Base-by-base conservation (phyloP, 805 yeast genomes). In the Phaffomyces thermotolerans region DNA sequence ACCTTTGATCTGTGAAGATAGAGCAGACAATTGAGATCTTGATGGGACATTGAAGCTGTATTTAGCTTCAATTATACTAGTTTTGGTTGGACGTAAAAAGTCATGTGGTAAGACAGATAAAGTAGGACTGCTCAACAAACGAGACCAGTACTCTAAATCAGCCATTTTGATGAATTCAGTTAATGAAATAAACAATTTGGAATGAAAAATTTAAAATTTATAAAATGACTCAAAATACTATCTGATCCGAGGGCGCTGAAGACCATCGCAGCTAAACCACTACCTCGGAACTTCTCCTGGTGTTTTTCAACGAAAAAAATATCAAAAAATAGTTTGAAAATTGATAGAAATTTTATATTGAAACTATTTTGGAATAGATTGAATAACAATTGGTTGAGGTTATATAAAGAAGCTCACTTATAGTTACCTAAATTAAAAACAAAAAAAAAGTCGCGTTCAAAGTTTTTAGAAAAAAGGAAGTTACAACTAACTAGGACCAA, bases 71-170 rank as follows among this genome's bases (percentile, higher is more conserved):
- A 81, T 80, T 8, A 79, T 71, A 47, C 78, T 79, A 50, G 79
- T 80, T 45, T 77, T 78, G 18, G 79, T 66, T 2, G 95, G 95
- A 58, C 84, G 79, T 50, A 84, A 78, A 62, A 75, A 91, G 64
- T 91, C 98, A 48, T 84, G 83, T 14, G 98, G 97, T 42, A 91
- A 71, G 31, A 83, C 87, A 46, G 95, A 86, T 43, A 90, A 69
- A 1, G 97, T 88, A 41, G 95, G 90, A 54, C 76, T 81, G 53
- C 82, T 83, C 63, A 88, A 73, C 45, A 73, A 67, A 43, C 71
- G 61, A 31, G 75, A 68, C 95, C 95, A 88, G 58, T 68, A 67
- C n/a, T 68, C 62, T 46, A 74, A 51, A 41, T 59, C 54, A 30
- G 58, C 27, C 34, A 40, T 24, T 32, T 17, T 13, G 6, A n/a